Percentiles rank a stretch among this genome's conserved stretches.
Conservation (phyloP, 352 stramenopile species). For the Aphanomyces euteiches region DNA sequence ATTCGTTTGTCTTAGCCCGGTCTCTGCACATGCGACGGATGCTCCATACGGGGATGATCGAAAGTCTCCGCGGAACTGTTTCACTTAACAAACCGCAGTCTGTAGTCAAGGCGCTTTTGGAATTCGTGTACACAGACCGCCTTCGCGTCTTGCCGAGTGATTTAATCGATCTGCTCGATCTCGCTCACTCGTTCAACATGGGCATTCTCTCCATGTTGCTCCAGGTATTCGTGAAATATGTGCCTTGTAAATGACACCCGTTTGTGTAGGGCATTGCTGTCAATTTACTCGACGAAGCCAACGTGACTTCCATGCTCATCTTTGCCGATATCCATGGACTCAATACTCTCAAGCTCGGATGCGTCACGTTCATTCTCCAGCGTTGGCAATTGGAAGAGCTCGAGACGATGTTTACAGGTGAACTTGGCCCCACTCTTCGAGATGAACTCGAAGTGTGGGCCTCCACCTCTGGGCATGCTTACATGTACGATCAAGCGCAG, state of each 20-base stretch:
- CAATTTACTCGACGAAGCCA: constrained; percentile 17
- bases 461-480: constrained; percentile 2
- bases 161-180: constrained; percentile 5
- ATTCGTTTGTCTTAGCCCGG: constrained; percentile 9
- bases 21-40: constrained; percentile 16
- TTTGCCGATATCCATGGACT: constrained; percentile 21
- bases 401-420: background rate
- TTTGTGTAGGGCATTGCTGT: constrained; percentile 16
- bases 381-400: background rate
- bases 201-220: background rate
- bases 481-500: constrained; percentile 14
- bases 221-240: background rate
- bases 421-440: background rate
- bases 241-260: background rate
- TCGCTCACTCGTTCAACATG: constrained; percentile 17
- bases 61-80: constrained; percentile 11
- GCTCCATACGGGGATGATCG: constrained; percentile 15
- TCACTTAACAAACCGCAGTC: constrained; percentile 19
- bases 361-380: constrained; percentile 17
- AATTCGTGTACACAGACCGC: constrained; percentile 15
- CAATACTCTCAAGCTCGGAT: constrained; percentile 7
- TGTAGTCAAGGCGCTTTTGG: background rate
- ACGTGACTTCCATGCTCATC: constrained; percentile 9
- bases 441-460: constrained; percentile 11
- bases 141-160: background rate